These are phyloP conservation scores for Wickerhamiella lipophila DNA, from an alignment of 805 yeast genomes.

Conservation along the genomic window DNA sequence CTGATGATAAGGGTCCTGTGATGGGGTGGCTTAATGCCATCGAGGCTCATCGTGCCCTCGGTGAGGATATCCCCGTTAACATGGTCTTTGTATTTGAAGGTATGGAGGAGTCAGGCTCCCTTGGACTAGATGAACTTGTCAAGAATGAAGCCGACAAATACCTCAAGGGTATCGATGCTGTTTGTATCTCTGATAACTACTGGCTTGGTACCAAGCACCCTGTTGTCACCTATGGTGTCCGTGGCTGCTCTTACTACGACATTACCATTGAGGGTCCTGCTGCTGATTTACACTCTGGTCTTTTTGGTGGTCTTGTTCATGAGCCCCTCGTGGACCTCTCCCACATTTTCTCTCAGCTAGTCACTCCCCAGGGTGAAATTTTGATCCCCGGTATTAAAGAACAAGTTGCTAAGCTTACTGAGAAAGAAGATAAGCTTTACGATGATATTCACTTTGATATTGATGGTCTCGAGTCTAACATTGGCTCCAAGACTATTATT, in stretches of 20 bases:
- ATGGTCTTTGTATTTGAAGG: conserved; percentile 91
- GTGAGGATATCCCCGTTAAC: conserved; percentile 85
- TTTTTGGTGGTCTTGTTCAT: conserved; percentile 92
- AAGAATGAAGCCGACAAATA: conserved; percentile 63
- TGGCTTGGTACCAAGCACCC: conserved; percentile 98
- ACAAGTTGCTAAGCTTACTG: conserved; percentile 90
- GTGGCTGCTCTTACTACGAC: conserved; percentile 94
- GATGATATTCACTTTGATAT: conserved; percentile 77
- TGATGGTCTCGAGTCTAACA: conserved; percentile 72
- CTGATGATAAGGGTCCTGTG: conserved; percentile 98
- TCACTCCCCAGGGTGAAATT: conserved; percentile 70
- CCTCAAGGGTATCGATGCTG: conserved; percentile 84
- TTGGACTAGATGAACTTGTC: conserved; percentile 78
- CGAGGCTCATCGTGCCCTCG: conserved; percentile 78
- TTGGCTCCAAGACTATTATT: conserved; percentile 76
- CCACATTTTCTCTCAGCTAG: conserved; percentile 63
- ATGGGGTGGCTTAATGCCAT: conserved; percentile 91
- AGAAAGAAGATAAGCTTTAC: conserved; percentile 62
- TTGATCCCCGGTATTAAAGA: conserved; percentile 78
- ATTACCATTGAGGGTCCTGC: conserved; percentile 75
- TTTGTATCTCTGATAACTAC: conserved; percentile 92
- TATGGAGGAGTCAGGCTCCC: conserved; percentile 96
- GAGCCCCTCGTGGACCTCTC: conserved; percentile 95
- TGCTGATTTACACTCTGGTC: conserved; percentile 94
- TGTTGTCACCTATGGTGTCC: conserved; percentile 89